Conservation (phyloP, 108 stramenopile genomes). For the Nannochloropsis gaditana region DNA sequence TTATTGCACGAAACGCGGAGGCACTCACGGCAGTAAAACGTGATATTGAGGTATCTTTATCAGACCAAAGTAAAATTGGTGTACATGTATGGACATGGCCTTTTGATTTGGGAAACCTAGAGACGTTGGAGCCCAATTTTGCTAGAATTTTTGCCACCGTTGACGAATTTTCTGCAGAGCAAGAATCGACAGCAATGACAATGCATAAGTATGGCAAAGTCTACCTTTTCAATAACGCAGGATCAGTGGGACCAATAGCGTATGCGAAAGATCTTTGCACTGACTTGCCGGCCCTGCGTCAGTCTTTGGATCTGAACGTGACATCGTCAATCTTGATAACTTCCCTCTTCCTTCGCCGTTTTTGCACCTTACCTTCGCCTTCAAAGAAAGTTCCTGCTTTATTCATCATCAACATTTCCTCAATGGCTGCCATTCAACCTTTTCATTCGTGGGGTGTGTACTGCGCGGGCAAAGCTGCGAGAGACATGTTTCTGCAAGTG, state of each 20-base stretch:
- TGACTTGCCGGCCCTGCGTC: conserved; percentile 13
- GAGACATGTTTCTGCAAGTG: conserved; percentile 55
- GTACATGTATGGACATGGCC: conserved; percentile 25
- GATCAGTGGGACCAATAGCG: conserved; percentile 43
- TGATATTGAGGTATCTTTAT: neutral
- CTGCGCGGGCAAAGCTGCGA: conserved; percentile 53
- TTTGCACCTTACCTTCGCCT: neutral
- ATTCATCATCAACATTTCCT: conserved; percentile 51
- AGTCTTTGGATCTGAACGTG: conserved; percentile 48
- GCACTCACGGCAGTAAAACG: conserved; percentile 22
- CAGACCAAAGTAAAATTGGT: neutral
- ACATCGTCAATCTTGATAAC: conserved; percentile 47
- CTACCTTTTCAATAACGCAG: conserved; percentile 55
- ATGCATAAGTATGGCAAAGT: conserved; percentile 29
- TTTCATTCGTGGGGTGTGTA: conserved; percentile 49
- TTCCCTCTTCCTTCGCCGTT: conserved; percentile 38
- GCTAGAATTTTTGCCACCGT: conserved; percentile 25
- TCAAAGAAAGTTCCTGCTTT: neutral
- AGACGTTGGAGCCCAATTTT: conserved; percentile 23
- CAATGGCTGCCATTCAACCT: conserved; percentile 50
- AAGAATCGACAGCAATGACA: neutral
- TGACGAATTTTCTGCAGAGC: conserved; percentile 18
- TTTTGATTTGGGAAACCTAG: conserved; percentile 39
- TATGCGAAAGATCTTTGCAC: conserved; percentile 30
- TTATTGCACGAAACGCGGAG: conserved; percentile 29